Conservation (phyloP, 208 protist genomes). For the Wallacemonas sp. region DNA sequence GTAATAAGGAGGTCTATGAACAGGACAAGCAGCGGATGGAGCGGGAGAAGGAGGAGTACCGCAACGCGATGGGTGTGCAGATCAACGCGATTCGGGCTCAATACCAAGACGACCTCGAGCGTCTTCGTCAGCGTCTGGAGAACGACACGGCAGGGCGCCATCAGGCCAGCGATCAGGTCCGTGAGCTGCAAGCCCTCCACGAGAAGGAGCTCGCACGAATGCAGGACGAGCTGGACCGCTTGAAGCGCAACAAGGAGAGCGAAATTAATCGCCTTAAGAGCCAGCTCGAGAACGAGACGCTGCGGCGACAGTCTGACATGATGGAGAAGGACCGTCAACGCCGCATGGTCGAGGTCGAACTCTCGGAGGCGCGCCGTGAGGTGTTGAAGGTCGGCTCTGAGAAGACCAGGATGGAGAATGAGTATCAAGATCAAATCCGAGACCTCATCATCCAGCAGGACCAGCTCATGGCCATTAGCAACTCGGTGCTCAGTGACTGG, state of each 20-base stretch:
- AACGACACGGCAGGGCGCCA: constrained; percentile 31
- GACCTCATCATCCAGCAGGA: constrained; percentile 64
- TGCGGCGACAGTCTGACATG: constrained; percentile 42
- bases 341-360: constrained; percentile 49
- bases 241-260: constrained; percentile 29
- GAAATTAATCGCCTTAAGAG: constrained; percentile 45
- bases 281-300: constrained; percentile 43
- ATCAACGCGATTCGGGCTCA: constrained; percentile 30
- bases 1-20: constrained; percentile 50
- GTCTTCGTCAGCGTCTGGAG: constrained; percentile 41
- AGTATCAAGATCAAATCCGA: constrained; percentile 67
- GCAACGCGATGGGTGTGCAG: constrained; percentile 22
- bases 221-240: constrained; percentile 45
- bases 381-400: constrained; percentile 40
- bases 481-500: constrained; percentile 59
- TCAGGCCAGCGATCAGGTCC: constrained; percentile 37
- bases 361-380: constrained; percentile 37
- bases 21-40: constrained; percentile 41
- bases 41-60: constrained; percentile 47
- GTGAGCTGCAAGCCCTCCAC: constrained; percentile 44
- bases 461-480: constrained; percentile 46
- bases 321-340: constrained; percentile 69
- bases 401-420: constrained; percentile 41
- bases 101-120: constrained; percentile 48
- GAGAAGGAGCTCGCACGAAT: constrained; percentile 38